Evolutionary conservation across 495 filamentous ascomycete species (phyloP), one percentile per base, ranked within the genome.

Genomic region (Pyrenopolyporus hunteri): DNA sequence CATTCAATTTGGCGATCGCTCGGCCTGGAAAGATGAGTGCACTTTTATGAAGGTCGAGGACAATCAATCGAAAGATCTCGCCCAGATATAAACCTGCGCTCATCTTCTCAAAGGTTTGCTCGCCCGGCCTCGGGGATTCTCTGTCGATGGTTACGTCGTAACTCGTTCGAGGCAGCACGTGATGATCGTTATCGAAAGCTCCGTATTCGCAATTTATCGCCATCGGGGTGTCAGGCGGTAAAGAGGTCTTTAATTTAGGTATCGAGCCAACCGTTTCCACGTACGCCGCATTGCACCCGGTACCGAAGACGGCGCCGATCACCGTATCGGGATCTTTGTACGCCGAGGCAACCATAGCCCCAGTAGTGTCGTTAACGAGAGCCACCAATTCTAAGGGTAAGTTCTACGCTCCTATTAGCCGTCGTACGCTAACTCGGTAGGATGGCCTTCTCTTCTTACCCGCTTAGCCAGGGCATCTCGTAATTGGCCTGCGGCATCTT

Each of bases 171-270:
- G 90, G 90, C 13, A 94, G 85, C 44, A 93, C 85, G 39, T 85
- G 74, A 72, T 90, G 87, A 71, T 92, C 88, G 71, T 92, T 93
- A 73, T 94, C 90, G 68, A 94, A 94, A 29, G 91, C 90, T 36
- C 90, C 91, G 74, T 88, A 93, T 75, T 94, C 90, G 79, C 90
- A 93, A 76, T 94, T 94, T 75, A 94, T 94, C 29, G 89, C 90
- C 65, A 93, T 89, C 29, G 87, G 88, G 70, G 85, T 85, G 52
- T 89, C 83, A 0, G 89, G 80, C 40, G 88, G 86, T 13, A 94
- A 80, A 51, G 87, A 89, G 80, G 89, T 82, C 74, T 92, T 88
- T 51, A 94, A 80, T 74, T 94, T 94, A 48, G 89, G 89, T 31
- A 93, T 80, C 2, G 85, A 88, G 37, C 89, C 89, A 47, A 80